Base-by-base conservation (phyloP, 2,329 filamentous ascomycete genomes). In the Aureobasidium sp. region DNA sequence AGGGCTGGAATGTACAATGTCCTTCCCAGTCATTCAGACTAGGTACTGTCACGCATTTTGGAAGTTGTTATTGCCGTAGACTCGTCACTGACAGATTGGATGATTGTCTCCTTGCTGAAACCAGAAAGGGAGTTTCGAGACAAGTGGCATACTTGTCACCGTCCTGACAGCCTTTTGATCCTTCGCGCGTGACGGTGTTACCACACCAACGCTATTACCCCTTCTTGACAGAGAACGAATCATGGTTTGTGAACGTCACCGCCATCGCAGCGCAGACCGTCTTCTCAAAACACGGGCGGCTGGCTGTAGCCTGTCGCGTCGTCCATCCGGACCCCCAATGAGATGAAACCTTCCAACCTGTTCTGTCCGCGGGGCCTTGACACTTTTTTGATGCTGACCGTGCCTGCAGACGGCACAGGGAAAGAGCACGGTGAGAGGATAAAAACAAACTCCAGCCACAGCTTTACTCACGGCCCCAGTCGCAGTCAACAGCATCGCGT, bases 391-490 rank as follows among this genome's bases (percentile, higher is more conserved):
- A 20, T 36, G 53, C 41, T 45, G 15, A 57, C 53, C 42, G 55
- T 58, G 42, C 55, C 22, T 42, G 55, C 55, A 47, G 27, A n/a
- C 42, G 15, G 53, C 41, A 56, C 29, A 55, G 41, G 9, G 20
- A 41, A 34, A 34, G 39, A 9, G 9, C 42, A 45, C 11, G 36
- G 37, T 20, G 29, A 39, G 25, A 58, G 36, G 37, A 22, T 55
- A 42, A 48, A 58, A 58, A 48, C 27, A 25, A 58, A 48, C 48
- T 8, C 55, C 27, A 58, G 55, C 55, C 55, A 48, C 55, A 58
- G 5, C 29, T 27, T n/a, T n/a, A 27, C 29, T n/a, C 42, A 48
- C n/a, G 42, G 42, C 55, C 55, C 55, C 22, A 39, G n/a, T 31
- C 7, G 22, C 42, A 39, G 31, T 48, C 44, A 20, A 22, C 9